Base-by-base conservation (phyloP, 2,329 filamentous ascomycete species). In the Talaromyces albobiverticillius region DNA sequence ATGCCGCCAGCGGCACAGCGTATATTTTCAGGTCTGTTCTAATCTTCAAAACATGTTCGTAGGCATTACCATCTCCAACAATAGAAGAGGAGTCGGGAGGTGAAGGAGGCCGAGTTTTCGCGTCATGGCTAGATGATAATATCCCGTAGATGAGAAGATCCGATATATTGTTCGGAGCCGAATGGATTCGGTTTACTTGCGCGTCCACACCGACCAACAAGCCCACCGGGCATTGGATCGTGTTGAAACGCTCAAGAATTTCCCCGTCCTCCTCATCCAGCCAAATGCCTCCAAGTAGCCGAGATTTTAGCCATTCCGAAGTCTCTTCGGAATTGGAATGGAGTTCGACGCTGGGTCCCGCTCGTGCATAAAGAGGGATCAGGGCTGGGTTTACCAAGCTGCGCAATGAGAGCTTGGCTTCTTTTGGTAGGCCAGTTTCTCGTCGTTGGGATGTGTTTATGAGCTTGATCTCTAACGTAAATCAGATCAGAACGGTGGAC, bases 121-220 rank as follows among this genome's bases (percentile, higher is more conserved):
- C 61, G 22, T 61, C 55, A 4, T 7, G 16, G 26, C 63, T 50
- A 36, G 54, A 64, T n/a, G 67, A 71, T 41, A 75, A 47, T 13
- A 72, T 59, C 18, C 71, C 72, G 32, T 74, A 72, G 29, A 75
- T 61, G 42, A 75, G 59, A 13, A 75, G 57, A 50, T 73, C 71
- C 6, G 71, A 69, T 32, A 68, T 64, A 42, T 53, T 52, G 20
- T 60, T 55, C 9, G 40, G 18, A 23, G 38, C 14, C 22, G 32
- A 32, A 18, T 46, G 40, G 18, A n/a, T 32, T n/a, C 20, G 31
- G 11, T 16, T 53, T 7, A 13, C 26, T 43, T 25, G 40, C 29
- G 41, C 59, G 11, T 68, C 61, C 23, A 73, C 62, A 45, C 59
- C 60, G 23, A 75, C 52, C 23, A 75, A 65, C 41, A 75, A 60